phyloP scores from a whole-genome alignment of 1,284 basidiomycete species.

The Boletus mariae region DNA sequence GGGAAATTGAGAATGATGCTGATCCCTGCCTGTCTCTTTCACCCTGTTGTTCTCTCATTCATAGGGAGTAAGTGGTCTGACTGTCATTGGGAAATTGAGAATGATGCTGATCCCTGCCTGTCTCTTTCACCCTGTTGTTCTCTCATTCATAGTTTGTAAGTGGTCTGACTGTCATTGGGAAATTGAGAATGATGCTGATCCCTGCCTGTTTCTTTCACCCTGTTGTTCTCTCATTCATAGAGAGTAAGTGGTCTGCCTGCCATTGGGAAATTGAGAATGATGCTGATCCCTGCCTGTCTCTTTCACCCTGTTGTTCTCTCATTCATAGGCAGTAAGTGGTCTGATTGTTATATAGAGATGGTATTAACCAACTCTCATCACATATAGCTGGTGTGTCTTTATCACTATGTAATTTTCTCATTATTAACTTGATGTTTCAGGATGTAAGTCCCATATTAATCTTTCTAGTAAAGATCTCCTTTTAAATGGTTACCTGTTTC shows the following conservation, averaged over 20 bases:
- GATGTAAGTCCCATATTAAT: not conserved
- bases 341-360: too few relatives aligned
- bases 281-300: too few relatives aligned
- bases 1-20: not conserved
- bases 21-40: not conserved
- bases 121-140: too few relatives aligned
- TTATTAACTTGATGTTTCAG: not conserved
- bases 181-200: too few relatives aligned
- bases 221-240: too few relatives aligned
- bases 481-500: too few relatives aligned
- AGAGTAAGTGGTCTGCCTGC: too few relatives aligned
- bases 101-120: not conserved
- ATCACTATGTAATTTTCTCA: too few relatives aligned
- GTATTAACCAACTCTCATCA: not conserved
- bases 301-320: too few relatives aligned
- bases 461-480: not conserved
- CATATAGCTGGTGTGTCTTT: not conserved
- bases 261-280: too few relatives aligned
- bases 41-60: not conserved
- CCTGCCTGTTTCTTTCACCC: too few relatives aligned
- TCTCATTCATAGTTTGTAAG: not conserved
- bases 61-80: not conserved
- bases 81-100: not conserved
- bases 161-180: not conserved
- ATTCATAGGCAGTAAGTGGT: too few relatives aligned